Percentiles rank a stretch among this genome's conserved stretches.
Evolutionary conservation across 192 early-diverging fungal genomes (phyloP).

Genomic region (Coemansia sp.): DNA sequence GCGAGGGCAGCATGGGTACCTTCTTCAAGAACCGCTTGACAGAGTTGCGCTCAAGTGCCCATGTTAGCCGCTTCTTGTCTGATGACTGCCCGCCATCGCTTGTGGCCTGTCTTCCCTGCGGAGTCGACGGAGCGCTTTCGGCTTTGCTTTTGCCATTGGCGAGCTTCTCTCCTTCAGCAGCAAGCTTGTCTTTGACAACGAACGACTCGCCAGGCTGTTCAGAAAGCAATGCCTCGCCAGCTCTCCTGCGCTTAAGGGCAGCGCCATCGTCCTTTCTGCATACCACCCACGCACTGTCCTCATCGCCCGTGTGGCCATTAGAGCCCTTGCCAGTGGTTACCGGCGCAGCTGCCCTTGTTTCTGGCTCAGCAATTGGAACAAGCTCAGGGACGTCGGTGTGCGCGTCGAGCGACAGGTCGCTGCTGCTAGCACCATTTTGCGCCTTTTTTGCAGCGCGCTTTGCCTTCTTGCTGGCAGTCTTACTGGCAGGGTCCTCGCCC

Average conservation of each 20-base stretch:
- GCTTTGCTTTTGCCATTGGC: background rate
- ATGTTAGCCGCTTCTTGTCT: slow-evolving; percentile 36
- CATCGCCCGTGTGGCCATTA: background rate
- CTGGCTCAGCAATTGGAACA: slow-evolving; percentile 13
- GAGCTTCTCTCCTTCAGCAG: background rate
- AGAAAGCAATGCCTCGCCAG: slow-evolving; percentile 13
- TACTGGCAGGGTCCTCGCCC: slow-evolving; percentile 11
- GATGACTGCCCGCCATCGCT: background rate
- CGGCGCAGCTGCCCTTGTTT: background rate
- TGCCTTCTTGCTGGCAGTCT: slow-evolving; percentile 30
- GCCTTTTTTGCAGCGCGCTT: slow-evolving; percentile 42
- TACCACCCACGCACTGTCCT: slow-evolving; percentile 20
- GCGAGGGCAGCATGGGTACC: slow-evolving; percentile 46
- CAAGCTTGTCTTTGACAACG: slow-evolving; percentile 15
- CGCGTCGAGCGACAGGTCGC: background rate
- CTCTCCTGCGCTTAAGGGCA: slow-evolving; percentile 11
- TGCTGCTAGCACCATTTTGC: background rate
- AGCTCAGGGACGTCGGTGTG: slow-evolving; percentile 26
- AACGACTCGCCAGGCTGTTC: background rate
- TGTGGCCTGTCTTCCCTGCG: background rate
- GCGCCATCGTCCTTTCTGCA: slow-evolving; percentile 9
- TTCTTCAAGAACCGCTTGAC: slow-evolving; percentile 54
- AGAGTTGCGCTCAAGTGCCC: slow-evolving; percentile 52
- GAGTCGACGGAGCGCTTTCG: background rate
- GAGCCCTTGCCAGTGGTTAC: background rate